Conservation (phyloP, 306 rosid genomes). For the Pterocarpus macrocarpus region DNA sequence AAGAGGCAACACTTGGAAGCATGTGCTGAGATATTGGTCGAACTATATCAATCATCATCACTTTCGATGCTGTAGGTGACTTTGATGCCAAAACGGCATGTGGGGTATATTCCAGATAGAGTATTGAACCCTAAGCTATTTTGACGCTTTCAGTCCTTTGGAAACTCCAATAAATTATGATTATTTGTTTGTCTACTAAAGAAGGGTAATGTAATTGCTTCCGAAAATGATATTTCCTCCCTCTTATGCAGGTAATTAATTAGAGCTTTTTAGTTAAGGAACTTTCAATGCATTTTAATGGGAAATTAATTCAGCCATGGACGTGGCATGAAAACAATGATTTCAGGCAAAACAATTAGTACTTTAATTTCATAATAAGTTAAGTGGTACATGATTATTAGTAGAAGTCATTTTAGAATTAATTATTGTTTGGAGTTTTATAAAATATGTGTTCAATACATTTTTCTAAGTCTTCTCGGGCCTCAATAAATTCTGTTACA, state of each 20-base stretch:
- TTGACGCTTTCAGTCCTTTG: conserved; percentile 34
- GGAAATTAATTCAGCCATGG: neutral
- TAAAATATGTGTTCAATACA: neutral
- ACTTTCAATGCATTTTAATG: conserved; percentile 7
- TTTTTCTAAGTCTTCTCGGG: neutral
- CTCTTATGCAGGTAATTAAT: neutral
- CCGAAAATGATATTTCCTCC: neutral
- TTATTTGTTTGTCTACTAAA: conserved; percentile 1
- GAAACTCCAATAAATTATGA: conserved; percentile 14
- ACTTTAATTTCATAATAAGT: too few species aligned
- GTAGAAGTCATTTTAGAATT: too few species aligned
- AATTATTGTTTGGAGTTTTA: neutral
- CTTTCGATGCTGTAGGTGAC: conserved; percentile 31
- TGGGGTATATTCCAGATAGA: conserved; percentile 41
- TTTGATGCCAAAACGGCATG: conserved; percentile 52
- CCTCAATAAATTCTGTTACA: neutral
- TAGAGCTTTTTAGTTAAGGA: conserved; percentile 16
- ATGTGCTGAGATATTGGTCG: conserved; percentile 14
- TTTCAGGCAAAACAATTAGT: neutral
- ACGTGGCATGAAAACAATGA: neutral
- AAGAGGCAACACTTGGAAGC: neutral
- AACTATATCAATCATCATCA: conserved; percentile 32
- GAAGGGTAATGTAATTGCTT: neutral
- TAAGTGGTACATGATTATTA: too few species aligned
- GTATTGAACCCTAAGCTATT: conserved; percentile 39